Conservation (phyloP, 2,329 filamentous ascomycete genomes). For the Raffaelea ambrosiae region DNA sequence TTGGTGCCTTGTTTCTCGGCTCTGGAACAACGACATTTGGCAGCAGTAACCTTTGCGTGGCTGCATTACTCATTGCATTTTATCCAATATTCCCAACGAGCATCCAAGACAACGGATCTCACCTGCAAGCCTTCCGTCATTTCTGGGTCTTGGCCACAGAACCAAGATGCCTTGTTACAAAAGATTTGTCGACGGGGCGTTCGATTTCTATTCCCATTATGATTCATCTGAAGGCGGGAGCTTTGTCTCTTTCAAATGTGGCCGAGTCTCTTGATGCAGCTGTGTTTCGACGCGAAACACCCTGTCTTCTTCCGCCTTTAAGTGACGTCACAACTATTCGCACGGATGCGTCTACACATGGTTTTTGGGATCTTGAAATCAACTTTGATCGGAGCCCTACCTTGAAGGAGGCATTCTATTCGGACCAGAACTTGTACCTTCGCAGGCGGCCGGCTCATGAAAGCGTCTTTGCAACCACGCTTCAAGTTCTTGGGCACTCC, state of each 20-base stretch:
- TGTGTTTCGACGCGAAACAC: constrained; percentile 37
- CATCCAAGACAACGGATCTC: constrained; percentile 88
- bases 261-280: constrained; percentile 23
- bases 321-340: constrained; percentile 51
- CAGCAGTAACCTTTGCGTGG: constrained; percentile 79
- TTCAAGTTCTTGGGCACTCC: constrained; percentile 57
- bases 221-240: constrained; percentile 43
- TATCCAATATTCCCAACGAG: constrained; percentile 87
- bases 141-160: constrained; percentile 95
- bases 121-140: constrained; percentile 92
- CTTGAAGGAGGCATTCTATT: constrained; percentile 55
- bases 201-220: constrained; percentile 66
- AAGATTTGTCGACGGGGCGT: constrained; percentile 76
- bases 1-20: constrained; percentile 83
- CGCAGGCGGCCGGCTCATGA: constrained; percentile 61
- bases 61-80: constrained; percentile 79
- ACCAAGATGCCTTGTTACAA: constrained; percentile 76
- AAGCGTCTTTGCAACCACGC: constrained; percentile 62
- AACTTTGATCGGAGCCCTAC: constrained; percentile 59
- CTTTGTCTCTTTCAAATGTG: constrained; percentile 14
- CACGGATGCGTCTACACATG: constrained; percentile 51
- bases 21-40: constrained; percentile 90
- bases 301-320: constrained; percentile 57
- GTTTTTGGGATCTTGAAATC: constrained; percentile 74
- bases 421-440: constrained; percentile 66